phyloP scores from a whole-genome alignment of 31 red algal species.

The Asparagopsis taxiformis region DNA sequence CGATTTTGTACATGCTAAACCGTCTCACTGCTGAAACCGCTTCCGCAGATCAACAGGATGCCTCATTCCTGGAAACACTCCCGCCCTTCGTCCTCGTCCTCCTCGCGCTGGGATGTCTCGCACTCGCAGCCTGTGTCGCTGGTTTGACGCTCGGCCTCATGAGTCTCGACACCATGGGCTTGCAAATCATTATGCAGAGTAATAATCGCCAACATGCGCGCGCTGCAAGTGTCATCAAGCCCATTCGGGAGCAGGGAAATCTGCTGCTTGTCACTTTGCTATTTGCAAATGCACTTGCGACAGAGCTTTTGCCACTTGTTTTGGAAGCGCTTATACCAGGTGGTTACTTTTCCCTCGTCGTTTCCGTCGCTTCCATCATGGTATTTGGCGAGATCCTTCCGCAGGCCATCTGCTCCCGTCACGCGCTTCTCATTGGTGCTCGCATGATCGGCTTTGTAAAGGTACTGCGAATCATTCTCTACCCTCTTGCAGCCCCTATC shows the following conservation, averaged over 20 bases:
- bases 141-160: conserved; percentile 93
- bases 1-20: too few species aligned
- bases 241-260: conserved; percentile 88
- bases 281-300: conserved; percentile 89
- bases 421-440: conserved; percentile 76
- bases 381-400: conserved; percentile 95
- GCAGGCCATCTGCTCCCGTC: conserved; percentile 84
- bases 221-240: conserved; percentile 65
- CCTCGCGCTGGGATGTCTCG: conserved; percentile 71
- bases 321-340: conserved; percentile 90
- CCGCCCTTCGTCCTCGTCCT: conserved; percentile 65
- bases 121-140: conserved; percentile 79
- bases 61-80: conserved; percentile 61
- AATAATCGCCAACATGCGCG: conserved; percentile 38
- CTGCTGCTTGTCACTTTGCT: conserved; percentile 88
- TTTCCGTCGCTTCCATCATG: conserved; percentile 86
- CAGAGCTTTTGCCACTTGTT: conserved; percentile 92
- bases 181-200: conserved; percentile 76
- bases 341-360: conserved; percentile 73
- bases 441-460: conserved; percentile 77
- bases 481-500: conserved; percentile 74
- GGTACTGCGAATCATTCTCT: conserved; percentile 58
- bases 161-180: conserved; percentile 85
- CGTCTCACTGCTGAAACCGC: too few species aligned
- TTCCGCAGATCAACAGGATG: too few species aligned